Conservation (phyloP, 2,329 filamentous ascomycete species). For the Huntiella omanensis region DNA sequence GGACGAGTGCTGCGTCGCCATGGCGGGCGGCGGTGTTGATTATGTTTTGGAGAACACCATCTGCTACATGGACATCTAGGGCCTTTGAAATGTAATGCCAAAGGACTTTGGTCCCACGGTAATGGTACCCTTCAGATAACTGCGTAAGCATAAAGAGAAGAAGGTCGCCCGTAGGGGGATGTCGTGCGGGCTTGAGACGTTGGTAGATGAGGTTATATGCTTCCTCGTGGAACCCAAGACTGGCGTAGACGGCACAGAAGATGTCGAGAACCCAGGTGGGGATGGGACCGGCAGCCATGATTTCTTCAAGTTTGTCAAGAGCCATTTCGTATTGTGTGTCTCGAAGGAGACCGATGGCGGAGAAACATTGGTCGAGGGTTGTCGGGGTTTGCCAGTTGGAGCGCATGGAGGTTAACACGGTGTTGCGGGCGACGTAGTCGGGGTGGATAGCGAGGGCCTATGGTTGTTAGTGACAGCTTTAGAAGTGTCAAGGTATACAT, state of each 20-base stretch:
- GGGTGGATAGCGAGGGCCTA: conserved; percentile 65
- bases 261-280: conserved; percentile 63
- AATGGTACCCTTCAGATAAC: conserved; percentile 46
- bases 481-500: conserved; percentile 12
- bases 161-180: conserved; percentile 27
- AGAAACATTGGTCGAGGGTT: conserved; percentile 40
- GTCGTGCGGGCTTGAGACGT: conserved; percentile 22
- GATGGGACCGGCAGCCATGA: conserved; percentile 40
- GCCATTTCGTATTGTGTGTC: conserved; percentile 74
- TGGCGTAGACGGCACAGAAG: conserved; percentile 54
- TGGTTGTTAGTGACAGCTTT: neutral
- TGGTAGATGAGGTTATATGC: conserved; percentile 48
- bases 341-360: conserved; percentile 54
- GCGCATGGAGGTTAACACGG: conserved; percentile 56
- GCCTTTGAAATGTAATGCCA: conserved; percentile 48
- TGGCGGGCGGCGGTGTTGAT: conserved; percentile 52
- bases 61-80: conserved; percentile 26
- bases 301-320: conserved; percentile 46
- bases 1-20: conserved; percentile 49
- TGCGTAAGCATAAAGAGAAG: conserved; percentile 59
- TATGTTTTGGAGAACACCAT: conserved; percentile 47
- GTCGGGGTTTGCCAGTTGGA: conserved; percentile 39
- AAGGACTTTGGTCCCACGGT: conserved; percentile 45
- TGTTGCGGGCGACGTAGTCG: conserved; percentile 57
- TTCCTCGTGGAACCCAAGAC: conserved; percentile 58